Percentiles rank a stretch among this genome's conserved stretches.
Evolutionary conservation across 2,329 filamentous ascomycete genomes (phyloP).

Genomic region (Pseudocercospora macadamiae): DNA sequence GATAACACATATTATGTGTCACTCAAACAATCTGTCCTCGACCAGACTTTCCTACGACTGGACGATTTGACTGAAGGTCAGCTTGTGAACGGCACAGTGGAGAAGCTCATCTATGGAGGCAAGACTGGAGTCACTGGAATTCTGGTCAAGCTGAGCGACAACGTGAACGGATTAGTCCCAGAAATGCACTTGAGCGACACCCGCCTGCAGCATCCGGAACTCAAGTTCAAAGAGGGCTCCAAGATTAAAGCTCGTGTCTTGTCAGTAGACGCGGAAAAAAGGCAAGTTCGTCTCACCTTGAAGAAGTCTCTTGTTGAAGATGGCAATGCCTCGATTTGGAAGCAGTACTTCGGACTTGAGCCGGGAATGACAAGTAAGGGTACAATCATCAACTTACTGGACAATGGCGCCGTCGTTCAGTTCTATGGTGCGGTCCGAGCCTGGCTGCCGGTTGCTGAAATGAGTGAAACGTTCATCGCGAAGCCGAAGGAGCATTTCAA

Average conservation of each 20-base stretch:
- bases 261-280: slow-evolving; percentile 73
- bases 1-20: slow-evolving; percentile 87
- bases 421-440: slow-evolving; percentile 85
- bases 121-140: slow-evolving; percentile 78
- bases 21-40: slow-evolving; percentile 77
- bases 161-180: slow-evolving; percentile 84
- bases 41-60: slow-evolving; percentile 86
- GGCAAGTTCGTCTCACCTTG: slow-evolving; percentile 81
- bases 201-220: slow-evolving; percentile 86
- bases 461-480: slow-evolving; percentile 95
- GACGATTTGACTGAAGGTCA: slow-evolving; percentile 85
- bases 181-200: slow-evolving; percentile 89
- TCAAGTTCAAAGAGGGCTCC: slow-evolving; percentile 88
- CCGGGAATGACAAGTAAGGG: slow-evolving; percentile 80
- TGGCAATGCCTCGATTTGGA: slow-evolving; percentile 72
- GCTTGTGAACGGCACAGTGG: slow-evolving; percentile 78
- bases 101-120: slow-evolving; percentile 79
- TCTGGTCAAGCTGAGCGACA: slow-evolving; percentile 80
- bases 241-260: slow-evolving; percentile 84
- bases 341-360: slow-evolving; percentile 72
- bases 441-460: slow-evolving; percentile 90
- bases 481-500: slow-evolving; percentile 89
- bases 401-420: slow-evolving; percentile 82
- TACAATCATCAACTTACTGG: slow-evolving; percentile 79
- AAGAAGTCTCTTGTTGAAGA: slow-evolving; percentile 90